Base-by-base conservation (phyloP, 75 land plant species). In the Ceratopteris richardii region DNA sequence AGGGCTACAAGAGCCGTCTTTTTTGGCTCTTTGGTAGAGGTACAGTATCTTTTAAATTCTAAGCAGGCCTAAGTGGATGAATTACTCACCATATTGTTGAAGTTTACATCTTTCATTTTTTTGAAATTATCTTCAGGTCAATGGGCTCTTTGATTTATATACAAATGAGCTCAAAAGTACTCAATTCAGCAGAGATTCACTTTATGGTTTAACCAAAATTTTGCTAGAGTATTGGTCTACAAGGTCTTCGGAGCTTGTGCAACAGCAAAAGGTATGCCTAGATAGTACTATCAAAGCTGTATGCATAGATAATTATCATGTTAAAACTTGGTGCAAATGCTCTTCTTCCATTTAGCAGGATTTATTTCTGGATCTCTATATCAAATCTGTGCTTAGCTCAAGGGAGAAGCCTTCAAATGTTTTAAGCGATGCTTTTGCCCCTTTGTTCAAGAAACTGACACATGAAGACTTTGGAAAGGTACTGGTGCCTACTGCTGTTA, bases 381-480 rank as follows among this genome's bases (percentile, higher is more conserved):
- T 90, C 7, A 86, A 82, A 65, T 41, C 77, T 36, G 86, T 90
- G 61, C 50, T 90, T 7, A 82, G 62, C 64, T 73, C 99, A 31
- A 81, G 63, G 54, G 97, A 90, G 31, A 87, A 80, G 69, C 99
- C 97, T 27, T 28, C 80, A 17, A 70, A 68, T 64, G 77, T 55
- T n/a, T 69, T 95, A 39, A 79, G 77, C 69, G 77, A 80, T 76
- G 74, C 88, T 30, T 95, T 90, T 71, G 40, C 37, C 29, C 82
- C 82, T 30, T 72, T 95, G 24, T 76, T 90, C 21, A 47, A 68
- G 63, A 70, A 63, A 20, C 20, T 90, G 70, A 68, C 62, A 23
- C 99, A 90, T 80, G 92, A 90, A n/a, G 89, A 95, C 50, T 87
- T 95, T 57, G 81, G 75, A 48, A 74, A 31, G 44, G 53, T 70